These are phyloP conservation scores for Maudiozyma turicensis DNA, from an alignment of 805 yeast genomes.

Conservation along the genomic window DNA sequence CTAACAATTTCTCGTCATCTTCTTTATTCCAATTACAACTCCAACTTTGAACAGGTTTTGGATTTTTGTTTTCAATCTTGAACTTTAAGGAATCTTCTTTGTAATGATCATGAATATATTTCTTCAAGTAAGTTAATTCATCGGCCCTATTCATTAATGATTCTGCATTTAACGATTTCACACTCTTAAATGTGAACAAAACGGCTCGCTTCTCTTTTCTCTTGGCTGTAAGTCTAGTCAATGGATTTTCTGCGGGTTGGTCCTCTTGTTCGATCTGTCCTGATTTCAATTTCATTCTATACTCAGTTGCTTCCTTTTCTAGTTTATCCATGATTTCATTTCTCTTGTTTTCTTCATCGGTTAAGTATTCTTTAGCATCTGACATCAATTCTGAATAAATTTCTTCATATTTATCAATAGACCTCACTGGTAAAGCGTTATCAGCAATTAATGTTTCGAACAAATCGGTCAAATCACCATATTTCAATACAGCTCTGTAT, in stretches of 20 bases:
- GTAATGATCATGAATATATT: slow-evolving; percentile 40
- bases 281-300: slow-evolving; percentile 35
- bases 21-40: slow-evolving; percentile 71
- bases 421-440: slow-evolving; percentile 78
- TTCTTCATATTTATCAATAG: slow-evolving; percentile 65
- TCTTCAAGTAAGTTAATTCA: slow-evolving; percentile 64
- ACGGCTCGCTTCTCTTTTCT: slow-evolving; percentile 85
- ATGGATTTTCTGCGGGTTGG: slow-evolving; percentile 32
- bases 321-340: slow-evolving; percentile 43
- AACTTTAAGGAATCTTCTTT: slow-evolving; percentile 50
- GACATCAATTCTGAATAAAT: slow-evolving; percentile 65
- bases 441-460: slow-evolving; percentile 87
- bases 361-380: slow-evolving; percentile 50
- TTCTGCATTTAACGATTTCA: slow-evolving; percentile 86
- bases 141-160: slow-evolving; percentile 69
- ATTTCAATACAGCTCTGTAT: slow-evolving; percentile 69
- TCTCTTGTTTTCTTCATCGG: slow-evolving; percentile 58
- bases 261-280: slow-evolving; percentile 29
- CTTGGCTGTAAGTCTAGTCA: slow-evolving; percentile 48
- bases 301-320: slow-evolving; percentile 51
- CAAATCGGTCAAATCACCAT: slow-evolving; percentile 66
- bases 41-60: slow-evolving; percentile 88
- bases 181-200: slow-evolving; percentile 78
- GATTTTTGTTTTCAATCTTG: slow-evolving; percentile 42
- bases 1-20: slow-evolving; percentile 79